Conservation (phyloP, 345 rosid genomes). For the Stellera chamaejasme region DNA sequence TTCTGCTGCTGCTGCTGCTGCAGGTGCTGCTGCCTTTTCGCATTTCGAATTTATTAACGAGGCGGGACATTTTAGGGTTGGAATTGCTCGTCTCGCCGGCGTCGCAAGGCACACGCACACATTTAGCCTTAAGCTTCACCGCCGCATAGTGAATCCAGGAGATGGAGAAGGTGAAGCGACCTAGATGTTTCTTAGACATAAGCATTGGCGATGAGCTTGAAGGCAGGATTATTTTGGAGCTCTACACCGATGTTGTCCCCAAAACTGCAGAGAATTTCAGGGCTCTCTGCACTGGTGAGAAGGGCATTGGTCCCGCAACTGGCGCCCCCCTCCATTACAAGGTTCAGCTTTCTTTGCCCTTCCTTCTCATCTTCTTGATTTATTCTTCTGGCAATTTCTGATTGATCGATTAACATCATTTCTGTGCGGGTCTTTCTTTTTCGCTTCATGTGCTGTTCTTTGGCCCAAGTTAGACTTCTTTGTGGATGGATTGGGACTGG, state of each 20-base stretch:
- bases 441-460: background rate
- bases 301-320: constrained; percentile 76
- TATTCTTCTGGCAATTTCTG: background rate
- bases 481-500: no score
- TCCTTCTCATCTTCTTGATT: no score
- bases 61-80: constrained; percentile 14
- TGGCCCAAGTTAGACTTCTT: no score
- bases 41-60: background rate
- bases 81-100: background rate
- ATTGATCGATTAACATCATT: background rate
- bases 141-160: background rate
- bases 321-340: constrained; percentile 81
- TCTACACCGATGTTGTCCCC: constrained; percentile 75
- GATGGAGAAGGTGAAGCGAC: constrained; percentile 40
- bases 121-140: background rate
- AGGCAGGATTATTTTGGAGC: constrained; percentile 86
- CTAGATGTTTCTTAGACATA: constrained; percentile 74
- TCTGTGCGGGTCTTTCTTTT: constrained; percentile 8
- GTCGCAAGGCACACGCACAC: no score
- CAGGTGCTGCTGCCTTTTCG: no score
- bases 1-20: no score
- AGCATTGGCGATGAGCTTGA: constrained; percentile 89
- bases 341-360: constrained; percentile 25
- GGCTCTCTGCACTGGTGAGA: constrained; percentile 90
- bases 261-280: constrained; percentile 90